These are phyloP conservation scores for Lipomyces yamanashiensis DNA, from an alignment of 805 yeast genomes.

Conservation along the genomic window DNA sequence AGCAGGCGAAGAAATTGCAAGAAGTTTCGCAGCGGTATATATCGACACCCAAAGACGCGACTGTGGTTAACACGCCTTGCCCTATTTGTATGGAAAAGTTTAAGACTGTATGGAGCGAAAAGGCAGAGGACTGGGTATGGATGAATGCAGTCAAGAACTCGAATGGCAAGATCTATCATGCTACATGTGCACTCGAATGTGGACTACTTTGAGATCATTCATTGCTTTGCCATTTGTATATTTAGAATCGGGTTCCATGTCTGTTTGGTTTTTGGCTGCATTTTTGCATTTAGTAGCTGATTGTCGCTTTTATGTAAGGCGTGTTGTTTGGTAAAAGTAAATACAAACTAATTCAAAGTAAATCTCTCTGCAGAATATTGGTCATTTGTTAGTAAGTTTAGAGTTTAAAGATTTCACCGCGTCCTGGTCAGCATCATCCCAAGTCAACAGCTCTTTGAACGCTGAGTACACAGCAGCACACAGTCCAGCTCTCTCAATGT, in stretches of 20 bases:
- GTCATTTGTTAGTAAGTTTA: neutral
- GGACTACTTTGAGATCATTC: slow-evolving; percentile 17
- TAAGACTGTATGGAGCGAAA: slow-evolving; percentile 70
- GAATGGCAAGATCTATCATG: slow-evolving; percentile 61
- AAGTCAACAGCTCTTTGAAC: neutral
- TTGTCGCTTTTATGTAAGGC: too few species aligned
- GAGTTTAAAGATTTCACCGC: slow-evolving; percentile 9
- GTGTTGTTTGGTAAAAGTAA: neutral
- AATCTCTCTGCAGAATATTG: neutral
- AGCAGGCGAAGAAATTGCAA: slow-evolving; percentile 45
- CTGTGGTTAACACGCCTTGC: slow-evolving; percentile 62
- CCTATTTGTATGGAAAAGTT: slow-evolving; percentile 72
- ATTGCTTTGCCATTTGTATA: neutral
- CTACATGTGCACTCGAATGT: slow-evolving; percentile 72
- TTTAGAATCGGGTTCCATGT: neutral
- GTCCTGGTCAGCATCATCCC: neutral
- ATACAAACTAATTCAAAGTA: neutral
- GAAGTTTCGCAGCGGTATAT: slow-evolving; percentile 52
- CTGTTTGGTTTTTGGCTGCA: neutral
- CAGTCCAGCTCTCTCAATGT: neutral
- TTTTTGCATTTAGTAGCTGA: too few species aligned
- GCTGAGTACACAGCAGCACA: neutral
- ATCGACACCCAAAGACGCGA: slow-evolving; percentile 66
- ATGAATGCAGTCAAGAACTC: slow-evolving; percentile 60
- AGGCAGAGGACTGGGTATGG: slow-evolving; percentile 83